Percentiles rank a stretch among this genome's conserved stretches.
Conservation (phyloP, 331 rosid genomes). For the Cydonia oblonga region DNA sequence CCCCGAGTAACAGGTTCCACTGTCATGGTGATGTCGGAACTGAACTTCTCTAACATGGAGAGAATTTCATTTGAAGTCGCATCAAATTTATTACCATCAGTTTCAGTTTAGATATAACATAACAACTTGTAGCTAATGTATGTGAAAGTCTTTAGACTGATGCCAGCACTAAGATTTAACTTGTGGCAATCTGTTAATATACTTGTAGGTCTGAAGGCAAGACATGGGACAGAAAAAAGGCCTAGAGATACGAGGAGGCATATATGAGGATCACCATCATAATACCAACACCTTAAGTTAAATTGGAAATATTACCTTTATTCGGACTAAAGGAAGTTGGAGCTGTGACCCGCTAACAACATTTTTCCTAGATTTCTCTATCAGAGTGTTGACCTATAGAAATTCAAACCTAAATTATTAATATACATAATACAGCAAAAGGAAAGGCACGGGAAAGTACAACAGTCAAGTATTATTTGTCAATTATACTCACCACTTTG, state of each 20-base stretch:
- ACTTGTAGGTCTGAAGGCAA: not conserved
- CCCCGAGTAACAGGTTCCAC: not conserved
- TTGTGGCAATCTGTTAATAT: not conserved
- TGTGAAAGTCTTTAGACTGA: not conserved
- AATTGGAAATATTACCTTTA: slow-evolving; percentile 56
- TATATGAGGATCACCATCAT: not conserved
- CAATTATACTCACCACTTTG: slow-evolving; percentile 42
- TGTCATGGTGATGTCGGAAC: not conserved
- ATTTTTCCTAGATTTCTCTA: slow-evolving; percentile 60
- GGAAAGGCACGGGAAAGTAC: not conserved
- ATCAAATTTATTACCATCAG: not conserved
- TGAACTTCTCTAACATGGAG: not conserved
- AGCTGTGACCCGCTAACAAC: slow-evolving; percentile 41
- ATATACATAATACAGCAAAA: not conserved
- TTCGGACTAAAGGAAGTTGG: slow-evolving; percentile 81
- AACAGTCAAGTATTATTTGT: not conserved
- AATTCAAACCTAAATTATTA: slow-evolving; percentile 1
- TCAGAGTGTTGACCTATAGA: slow-evolving; percentile 56
- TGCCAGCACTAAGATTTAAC: not conserved
- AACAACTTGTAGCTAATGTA: not conserved
- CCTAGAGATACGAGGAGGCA: not conserved
- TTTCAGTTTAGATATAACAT: not conserved
- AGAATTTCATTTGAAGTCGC: not conserved
- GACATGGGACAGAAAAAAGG: not conserved
- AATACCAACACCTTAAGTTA: not conserved